Base-by-base conservation (phyloP, 345 rosid species). In the Populus euphratica region DNA sequence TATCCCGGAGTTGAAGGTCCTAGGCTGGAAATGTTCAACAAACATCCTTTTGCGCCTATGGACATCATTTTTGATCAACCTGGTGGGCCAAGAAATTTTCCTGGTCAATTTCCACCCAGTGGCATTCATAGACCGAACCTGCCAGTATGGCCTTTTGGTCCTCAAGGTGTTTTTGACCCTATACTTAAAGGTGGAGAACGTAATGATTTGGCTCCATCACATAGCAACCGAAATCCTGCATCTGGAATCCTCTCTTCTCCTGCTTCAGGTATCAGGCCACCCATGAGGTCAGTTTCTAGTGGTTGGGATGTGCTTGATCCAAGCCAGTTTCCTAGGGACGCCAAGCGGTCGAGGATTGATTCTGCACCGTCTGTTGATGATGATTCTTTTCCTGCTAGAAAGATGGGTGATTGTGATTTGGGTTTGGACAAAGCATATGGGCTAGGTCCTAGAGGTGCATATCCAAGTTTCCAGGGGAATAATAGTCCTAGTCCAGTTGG, bases 291-390 rank as follows among this genome's bases (percentile, higher is more conserved):
- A 49, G 74, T 78, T 74, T 86, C 86, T 79, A 88, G 88, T 79
- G 87, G 97, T 39, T 88, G 97, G 97, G 97, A 93, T 84, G 89
- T 86, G 61, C 86, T 86, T 78, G 96, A 93, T 73, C 85, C 80
- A 39, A 83, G 71, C 76, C 92, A 86, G 67, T 73, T 86, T 67
- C 91, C 87, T 72, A 89, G 93, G 80, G 94, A 88, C 72, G 33
- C 89, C 64, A 96, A 96, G 82, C 85, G 98, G 49, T 79, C 88
- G 9, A 86, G 97, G 81, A 83, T 92, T 81, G 99, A 92, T 78
- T 78, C 79, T 79, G 73, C 86, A 17, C 63, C 85, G 56, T 67
- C 90, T 47, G 29, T 74, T 41, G 89, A 89, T 29, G 91, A 89
- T 49, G 68, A 79, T 76, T 79, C 82, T 77, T 89, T 86, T 73